Evolutionary conservation across 1,284 basidiomycete species (phyloP).

Genomic region (Tremellales sp.): DNA sequence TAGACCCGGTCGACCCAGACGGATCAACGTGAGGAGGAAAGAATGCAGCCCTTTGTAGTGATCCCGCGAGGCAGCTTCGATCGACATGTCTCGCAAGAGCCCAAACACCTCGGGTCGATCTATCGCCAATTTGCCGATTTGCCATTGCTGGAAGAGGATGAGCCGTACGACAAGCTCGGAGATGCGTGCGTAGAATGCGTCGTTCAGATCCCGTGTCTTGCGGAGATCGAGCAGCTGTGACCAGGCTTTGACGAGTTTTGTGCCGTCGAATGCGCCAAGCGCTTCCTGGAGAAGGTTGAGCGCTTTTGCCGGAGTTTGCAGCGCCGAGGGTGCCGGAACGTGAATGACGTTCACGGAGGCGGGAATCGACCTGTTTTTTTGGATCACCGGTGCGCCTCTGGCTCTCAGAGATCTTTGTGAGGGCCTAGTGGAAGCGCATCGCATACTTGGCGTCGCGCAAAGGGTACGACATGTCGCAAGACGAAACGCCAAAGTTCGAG

Average conservation of each 20-base stretch:
- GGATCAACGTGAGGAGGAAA: constrained; percentile 21
- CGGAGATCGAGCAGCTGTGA: constrained; percentile 7
- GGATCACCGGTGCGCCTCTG: not conserved
- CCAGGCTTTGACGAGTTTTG: constrained; percentile 14
- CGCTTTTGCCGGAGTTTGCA: constrained; percentile 9
- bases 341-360: constrained; percentile 7
- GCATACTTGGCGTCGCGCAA: not conserved
- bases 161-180: constrained; percentile 9
- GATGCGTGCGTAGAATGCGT: constrained; percentile 8
- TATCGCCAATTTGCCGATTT: constrained; percentile 6
- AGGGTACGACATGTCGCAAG: not conserved
- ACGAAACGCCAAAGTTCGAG: constrained; percentile 11
- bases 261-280: not conserved
- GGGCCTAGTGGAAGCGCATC: not conserved
- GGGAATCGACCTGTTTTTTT: not conserved
- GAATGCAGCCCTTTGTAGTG: constrained; percentile 17
- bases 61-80: constrained; percentile 25
- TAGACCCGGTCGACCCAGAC: constrained; percentile 13
- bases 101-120: constrained; percentile 13
- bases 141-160: not conserved
- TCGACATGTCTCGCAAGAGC: constrained; percentile 16
- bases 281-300: constrained; percentile 1
- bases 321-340: constrained; percentile 11
- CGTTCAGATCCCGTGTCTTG: not conserved
- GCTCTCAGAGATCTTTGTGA: not conserved